Evolutionary conservation across 768 basidiomycete genomes (phyloP), one percentile per base, ranked within the genome.

Genomic region (Amylocystis lapponica): DNA sequence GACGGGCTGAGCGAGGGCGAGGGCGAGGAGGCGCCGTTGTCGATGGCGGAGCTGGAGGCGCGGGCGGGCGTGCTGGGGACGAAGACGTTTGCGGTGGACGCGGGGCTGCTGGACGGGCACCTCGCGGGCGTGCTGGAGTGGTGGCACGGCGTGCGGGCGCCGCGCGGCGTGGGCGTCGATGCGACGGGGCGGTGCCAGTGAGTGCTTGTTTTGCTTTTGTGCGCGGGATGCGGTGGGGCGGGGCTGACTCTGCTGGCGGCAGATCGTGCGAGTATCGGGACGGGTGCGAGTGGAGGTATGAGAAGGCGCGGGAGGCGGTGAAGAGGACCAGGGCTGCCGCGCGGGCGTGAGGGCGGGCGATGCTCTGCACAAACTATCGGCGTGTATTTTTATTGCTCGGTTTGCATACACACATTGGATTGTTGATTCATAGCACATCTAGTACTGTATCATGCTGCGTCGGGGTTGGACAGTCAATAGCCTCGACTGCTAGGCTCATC

Each of bases 281-380:
- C 3, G 80, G 76, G 11, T 93, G 90, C 54, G 90, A 93, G 65
- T 93, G 89, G 89, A 69, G 87, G 48, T 68, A 66, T 36, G 43
- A 50, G 34, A 71, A 69, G 49, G 79, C 78, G 51, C 61, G 45
- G 78, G 78, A 45, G 36, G 43, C 43, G 8, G 26, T 23, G 35
- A 34, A 38, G 17, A 40, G 16, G 25, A 11, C 5, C n/a, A 3
- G 19, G 39, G 26, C 14, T 26, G 39, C 3, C n/a, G 8, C 10
- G 27, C 12, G 17, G 10, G 26, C 17, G 23, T 39, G 37, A 39
- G 11, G 13, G 35, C 5, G 16, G 14, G 8, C 22, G n/a, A n/a
- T n/a, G n/a, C n/a, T n/a, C n/a, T n/a, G n/a, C n/a, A n/a, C n/a
- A n/a, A n/a, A 33, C 31, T 14, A 17, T 33, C 14, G 13, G 13